Evolutionary conservation across 805 yeast species (phyloP), one percentile per base, ranked within the genome.

Genomic region (Ogataea corticis): DNA sequence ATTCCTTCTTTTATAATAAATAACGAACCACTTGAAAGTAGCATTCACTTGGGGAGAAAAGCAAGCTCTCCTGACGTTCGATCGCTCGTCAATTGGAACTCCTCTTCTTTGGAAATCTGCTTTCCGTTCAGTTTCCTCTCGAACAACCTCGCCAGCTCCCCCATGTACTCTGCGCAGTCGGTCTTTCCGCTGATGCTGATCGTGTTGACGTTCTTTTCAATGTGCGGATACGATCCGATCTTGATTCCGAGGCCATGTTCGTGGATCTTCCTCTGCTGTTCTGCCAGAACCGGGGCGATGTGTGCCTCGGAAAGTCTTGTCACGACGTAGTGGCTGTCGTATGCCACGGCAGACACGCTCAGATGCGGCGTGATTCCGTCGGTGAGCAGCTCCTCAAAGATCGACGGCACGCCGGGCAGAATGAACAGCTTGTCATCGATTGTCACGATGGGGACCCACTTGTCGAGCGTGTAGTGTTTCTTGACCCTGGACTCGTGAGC

Each of bases 381-480:
- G 10, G 64, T 66, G 12, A 87, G 58, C 49, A 89, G 67, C 38
- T 64, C 65, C 45, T 74, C 76, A 63, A 87, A 90, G 25, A 89
- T 67, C 50, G 78, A 81, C 0, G 97, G 96, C 9, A 90, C 83
- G 0, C 96, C 96, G 0, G 97, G 96, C 36, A 89, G 71, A 12
- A 90, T 77, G 57, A 79, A 83, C 1, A 88, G 80, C 53, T 81
- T 79, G 29, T 76, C 58, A 38, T 82, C 71, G n/a, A 89, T 68
- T 0, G 80, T 79, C 2, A 87, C 90, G 4, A 88, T 74, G 0
- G 96, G 97, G 2, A 89, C 95, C 96, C 96, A 89, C 12, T 85
- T 71, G 3, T 78, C 80, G 7, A 67, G 52, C 1, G 78, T 69
- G 53, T 71, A 82, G 37, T 72, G 65, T 36, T 71, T 76, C 40